Conservation (phyloP, 2,329 filamentous ascomycete species). For the Clarireedia paspali region DNA sequence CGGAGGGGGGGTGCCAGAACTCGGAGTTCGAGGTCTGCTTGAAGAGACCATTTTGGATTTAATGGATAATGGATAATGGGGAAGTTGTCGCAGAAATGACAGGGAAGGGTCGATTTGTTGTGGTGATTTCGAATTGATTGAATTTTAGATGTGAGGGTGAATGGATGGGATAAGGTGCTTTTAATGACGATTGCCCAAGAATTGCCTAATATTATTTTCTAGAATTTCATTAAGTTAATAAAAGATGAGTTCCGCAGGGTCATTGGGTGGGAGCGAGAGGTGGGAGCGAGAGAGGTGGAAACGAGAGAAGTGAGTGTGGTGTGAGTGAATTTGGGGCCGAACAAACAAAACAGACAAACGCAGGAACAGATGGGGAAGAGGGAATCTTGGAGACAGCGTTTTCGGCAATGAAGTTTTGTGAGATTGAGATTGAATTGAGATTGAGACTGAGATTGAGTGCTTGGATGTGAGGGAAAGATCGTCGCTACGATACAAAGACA, state of each 20-base stretch:
- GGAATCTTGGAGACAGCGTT: too few relatives aligned
- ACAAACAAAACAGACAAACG: too few relatives aligned
- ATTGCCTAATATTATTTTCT: background rate
- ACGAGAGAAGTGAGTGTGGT: background rate
- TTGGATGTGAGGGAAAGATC: background rate
- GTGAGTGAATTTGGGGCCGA: too few relatives aligned
- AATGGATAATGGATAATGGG: slow-evolving; percentile 9
- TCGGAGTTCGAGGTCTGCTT: slow-evolving; percentile 32
- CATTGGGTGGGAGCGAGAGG: background rate
- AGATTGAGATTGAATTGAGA: background rate
- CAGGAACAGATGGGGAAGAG: too few relatives aligned
- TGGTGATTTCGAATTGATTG: slow-evolving; percentile 1
- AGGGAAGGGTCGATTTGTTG: slow-evolving; percentile 14
- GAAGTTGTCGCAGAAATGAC: slow-evolving; percentile 18
- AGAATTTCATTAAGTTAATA: slow-evolving; percentile 1
- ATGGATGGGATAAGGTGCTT: background rate
- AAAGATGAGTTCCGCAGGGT: background rate
- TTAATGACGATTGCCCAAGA: background rate
- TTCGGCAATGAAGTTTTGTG: background rate
- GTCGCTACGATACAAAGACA: background rate
- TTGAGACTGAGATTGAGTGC: background rate
- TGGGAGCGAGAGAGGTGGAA: background rate
- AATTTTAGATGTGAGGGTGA: background rate
- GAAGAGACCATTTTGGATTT: slow-evolving; percentile 25
- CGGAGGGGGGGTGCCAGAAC: slow-evolving; percentile 26